A percentile compares a stretch with the other conserved stretches of the same genome.
phyloP scores from a whole-genome alignment of 1,284 basidiomycete genomes.

The Cutaneotrichosporon sp. region DNA sequence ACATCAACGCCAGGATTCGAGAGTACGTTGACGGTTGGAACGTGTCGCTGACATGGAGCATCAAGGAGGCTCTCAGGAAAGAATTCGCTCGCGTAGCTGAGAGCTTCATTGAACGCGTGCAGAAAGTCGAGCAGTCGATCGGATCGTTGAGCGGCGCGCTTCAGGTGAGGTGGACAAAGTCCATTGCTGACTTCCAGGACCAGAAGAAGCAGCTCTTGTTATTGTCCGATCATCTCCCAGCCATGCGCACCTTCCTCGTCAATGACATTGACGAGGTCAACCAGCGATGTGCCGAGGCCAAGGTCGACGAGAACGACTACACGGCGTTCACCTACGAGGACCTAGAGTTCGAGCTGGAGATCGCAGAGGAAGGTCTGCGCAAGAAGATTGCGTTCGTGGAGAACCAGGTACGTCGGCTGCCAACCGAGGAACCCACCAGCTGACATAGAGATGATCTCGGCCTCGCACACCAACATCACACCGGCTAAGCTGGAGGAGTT shows the following conservation, averaged over 20 bases:
- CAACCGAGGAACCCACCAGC: background rate
- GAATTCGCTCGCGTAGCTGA: slow-evolving; percentile 82
- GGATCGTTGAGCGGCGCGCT: slow-evolving; percentile 74
- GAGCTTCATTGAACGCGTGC: slow-evolving; percentile 72
- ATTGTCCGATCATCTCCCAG: slow-evolving; percentile 35
- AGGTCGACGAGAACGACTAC: slow-evolving; percentile 96
- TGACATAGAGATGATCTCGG: slow-evolving; percentile 72
- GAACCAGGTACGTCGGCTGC: slow-evolving; percentile 67
- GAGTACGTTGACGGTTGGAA: slow-evolving; percentile 61
- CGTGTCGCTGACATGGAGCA: slow-evolving; percentile 57
- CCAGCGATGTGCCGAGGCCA: slow-evolving; percentile 77
- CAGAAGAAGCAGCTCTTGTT: slow-evolving; percentile 41
- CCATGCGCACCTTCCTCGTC: slow-evolving; percentile 31
- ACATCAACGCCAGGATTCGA: slow-evolving; percentile 88
- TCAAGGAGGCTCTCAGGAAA: slow-evolving; percentile 82
- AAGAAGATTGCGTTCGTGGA: slow-evolving; percentile 95
- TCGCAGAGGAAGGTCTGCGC: slow-evolving; percentile 73
- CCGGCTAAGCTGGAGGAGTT: slow-evolving; percentile 97
- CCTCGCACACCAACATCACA: slow-evolving; percentile 60
- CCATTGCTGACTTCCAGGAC: slow-evolving; percentile 30
- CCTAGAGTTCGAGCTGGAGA: slow-evolving; percentile 82
- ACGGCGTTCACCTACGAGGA: slow-evolving; percentile 89
- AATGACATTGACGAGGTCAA: slow-evolving; percentile 56
- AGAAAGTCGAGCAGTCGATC: slow-evolving; percentile 70
- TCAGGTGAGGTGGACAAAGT: slow-evolving; percentile 59